Evolutionary conservation across 345 rosid genomes (phyloP).

Genomic region (Cardiospermum halicacabum): DNA sequence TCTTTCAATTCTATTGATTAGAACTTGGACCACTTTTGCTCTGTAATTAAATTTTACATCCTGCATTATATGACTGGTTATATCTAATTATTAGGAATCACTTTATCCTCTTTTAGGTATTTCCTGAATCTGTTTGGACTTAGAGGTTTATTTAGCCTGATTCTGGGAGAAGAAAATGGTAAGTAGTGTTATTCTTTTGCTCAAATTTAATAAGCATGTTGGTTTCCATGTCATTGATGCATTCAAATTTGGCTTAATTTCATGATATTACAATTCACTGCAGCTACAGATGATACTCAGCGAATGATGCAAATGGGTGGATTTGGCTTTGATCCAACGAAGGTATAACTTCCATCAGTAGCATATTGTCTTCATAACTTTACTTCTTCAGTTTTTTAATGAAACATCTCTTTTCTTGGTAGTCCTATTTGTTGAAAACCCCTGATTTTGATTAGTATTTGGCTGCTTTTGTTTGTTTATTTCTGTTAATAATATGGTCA

Average conservation of each 20-base stretch:
- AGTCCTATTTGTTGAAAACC: background rate
- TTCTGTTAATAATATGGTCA: background rate
- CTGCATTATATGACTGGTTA: slow-evolving; percentile 5
- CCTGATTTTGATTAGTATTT: background rate
- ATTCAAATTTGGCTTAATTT: background rate
- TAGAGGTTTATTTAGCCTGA: slow-evolving; percentile 95
- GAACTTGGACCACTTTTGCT: background rate
- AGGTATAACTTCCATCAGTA: slow-evolving; percentile 40
- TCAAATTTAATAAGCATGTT: background rate
- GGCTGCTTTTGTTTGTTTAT: too few species aligned
- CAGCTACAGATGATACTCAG: slow-evolving; percentile 88
- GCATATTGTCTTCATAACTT: background rate
- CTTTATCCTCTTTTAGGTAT: slow-evolving; percentile 47
- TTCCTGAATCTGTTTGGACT: slow-evolving; percentile 96
- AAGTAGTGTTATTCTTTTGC: slow-evolving; percentile 14
- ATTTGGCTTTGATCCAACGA: slow-evolving; percentile 83
- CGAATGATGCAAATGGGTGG: slow-evolving; percentile 99
- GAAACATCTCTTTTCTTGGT: slow-evolving; percentile 2
- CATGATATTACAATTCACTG: slow-evolving; percentile 12
- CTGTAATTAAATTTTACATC: background rate
- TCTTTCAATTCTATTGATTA: background rate
- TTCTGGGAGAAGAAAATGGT: slow-evolving; percentile 99
- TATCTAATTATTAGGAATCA: slow-evolving; percentile 11
- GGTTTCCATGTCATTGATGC: background rate
- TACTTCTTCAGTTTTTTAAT: background rate